Base-by-base conservation (phyloP, 345 rosid species). In the Eucalyptus paniculata region DNA sequence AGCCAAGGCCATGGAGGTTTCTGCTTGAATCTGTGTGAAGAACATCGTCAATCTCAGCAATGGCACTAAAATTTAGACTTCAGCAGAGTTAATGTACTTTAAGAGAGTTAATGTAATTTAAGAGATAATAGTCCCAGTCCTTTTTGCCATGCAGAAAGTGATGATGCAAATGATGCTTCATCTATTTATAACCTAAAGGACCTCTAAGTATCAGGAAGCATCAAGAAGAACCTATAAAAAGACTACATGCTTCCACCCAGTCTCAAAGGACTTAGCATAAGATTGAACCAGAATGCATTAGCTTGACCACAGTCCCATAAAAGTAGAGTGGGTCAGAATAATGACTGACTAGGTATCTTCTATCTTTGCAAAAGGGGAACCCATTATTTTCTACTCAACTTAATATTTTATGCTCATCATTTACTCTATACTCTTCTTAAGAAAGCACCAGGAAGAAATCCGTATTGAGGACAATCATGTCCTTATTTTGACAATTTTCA, bases 1-100 rank as follows among this genome's bases (percentile, higher is more conserved):
- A 93, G 92, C 94, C 95, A 92, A 44, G 98, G 99, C 96, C 95
- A 95, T 30, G 99, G 98, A 12, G 97, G 92, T 91, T 93, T 97
- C 88, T 95, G 97, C 90, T 97, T 97, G 93, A 95, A 97, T 89
- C 99, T 97, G 93, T 86, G 83, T 77, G 83, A 40, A 77, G 83
- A 77, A 40, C 83, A 77, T 77, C 9, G 28, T 21, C 28, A 37
- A 77, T 77, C 83, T 44, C 83, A 77, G 13, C 47, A 40, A 77
- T 15, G 30, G 47, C 83, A 77, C 40, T 77, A 77, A 21, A 77
- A 77, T 40, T 13, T 77, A 77, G 83, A 37, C 30, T 77, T 21
- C 83, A 77, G 28, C 15, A 77, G 83, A 77, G 47, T 77, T 40
- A 11, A 37, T 37, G 44, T 19, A 40, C 47, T 21, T 37, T 77